Base-by-base conservation (phyloP, 2,329 filamentous ascomycete genomes). In the Tolypocladium paradoxum region DNA sequence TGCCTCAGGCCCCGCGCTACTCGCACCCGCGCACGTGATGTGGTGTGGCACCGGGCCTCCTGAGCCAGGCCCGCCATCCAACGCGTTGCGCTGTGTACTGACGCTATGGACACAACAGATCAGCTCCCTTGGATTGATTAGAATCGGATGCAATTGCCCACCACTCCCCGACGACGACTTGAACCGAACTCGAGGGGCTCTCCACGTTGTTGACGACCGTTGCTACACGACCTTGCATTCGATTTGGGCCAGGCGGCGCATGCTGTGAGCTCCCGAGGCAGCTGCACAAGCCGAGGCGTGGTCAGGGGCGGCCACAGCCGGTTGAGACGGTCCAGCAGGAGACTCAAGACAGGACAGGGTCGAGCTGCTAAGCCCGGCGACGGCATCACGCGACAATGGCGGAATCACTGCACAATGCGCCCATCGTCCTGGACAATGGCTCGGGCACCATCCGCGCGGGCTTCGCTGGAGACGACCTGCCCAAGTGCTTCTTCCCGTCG, bases 391-490 rank as follows among this genome's bases (percentile, higher is more conserved):
- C 51, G 20, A 33, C 36, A 16, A 82, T 83, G 79, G 71, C 78
- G 57, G 79, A 83, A 59, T 76, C 76, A 54, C 83, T 97, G 53
- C 93, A 96, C 78, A 99, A 99, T 78, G 91, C 90, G 61, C 91
- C 93, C 55, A 96, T 99, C 71, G 93, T 99, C 68, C 88, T 99
- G 65, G 93, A 99, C 81, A 99, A 99, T 75, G 93, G 93, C 65
- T 96, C 91, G 61, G 93, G 93, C 60, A 99, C 93, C 5, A 97
- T 99, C 68, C 84, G 95, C 68, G 93, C 93, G 52, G 93, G 93
- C 24, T 99, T 97, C 68, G 93, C 93, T 36, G 93, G 93, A 61
- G 91, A 96, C 64, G 93, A 99, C 68, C 77, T 92, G 49, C 93
- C 93, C 22, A 96, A 96, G 76, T 96, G 90, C 76, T 95, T 87